These are phyloP conservation scores for Aureobasidium sp. DNA, from an alignment of 2,329 filamentous ascomycete species.

Conservation along the genomic window DNA sequence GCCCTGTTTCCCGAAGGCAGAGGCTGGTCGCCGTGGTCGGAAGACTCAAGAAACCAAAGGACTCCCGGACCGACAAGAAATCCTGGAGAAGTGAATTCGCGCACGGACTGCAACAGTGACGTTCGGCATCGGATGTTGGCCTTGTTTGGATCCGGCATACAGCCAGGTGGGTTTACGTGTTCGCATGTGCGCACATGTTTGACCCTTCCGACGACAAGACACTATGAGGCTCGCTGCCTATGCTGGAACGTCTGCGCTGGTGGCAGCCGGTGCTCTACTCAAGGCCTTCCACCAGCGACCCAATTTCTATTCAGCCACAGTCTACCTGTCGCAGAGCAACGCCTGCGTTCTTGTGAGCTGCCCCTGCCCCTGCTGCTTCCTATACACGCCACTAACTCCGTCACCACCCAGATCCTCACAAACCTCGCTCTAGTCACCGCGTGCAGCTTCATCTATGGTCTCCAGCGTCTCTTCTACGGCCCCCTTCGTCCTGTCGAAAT, in stretches of 20 bases:
- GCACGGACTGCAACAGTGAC: neutral
- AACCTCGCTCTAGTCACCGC: conserved; percentile 82
- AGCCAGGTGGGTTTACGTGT: neutral
- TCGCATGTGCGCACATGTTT: neutral
- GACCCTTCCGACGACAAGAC: conserved; percentile 1
- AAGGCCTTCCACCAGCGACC: conserved; percentile 90
- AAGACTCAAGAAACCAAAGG: neutral
- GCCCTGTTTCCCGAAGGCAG: neutral
- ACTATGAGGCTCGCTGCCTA: conserved; percentile 18
- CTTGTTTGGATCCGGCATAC: neutral
- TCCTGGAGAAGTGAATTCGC: neutral
- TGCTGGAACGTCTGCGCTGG: conserved; percentile 56
- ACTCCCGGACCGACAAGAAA: neutral
- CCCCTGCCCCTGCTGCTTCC: neutral
- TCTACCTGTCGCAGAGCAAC: conserved; percentile 94
- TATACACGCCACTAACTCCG: conserved; percentile 5
- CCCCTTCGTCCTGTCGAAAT: conserved; percentile 86
- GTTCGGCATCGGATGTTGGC: neutral
- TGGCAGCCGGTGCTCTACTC: conserved; percentile 74
- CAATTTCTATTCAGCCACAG: conserved; percentile 97
- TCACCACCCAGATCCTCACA: conserved; percentile 60
- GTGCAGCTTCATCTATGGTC: conserved; percentile 69
- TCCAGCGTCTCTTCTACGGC: conserved; percentile 87
- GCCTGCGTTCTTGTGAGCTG: conserved; percentile 72
- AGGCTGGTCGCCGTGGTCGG: neutral